Conservation (phyloP, 495 filamentous ascomycete species). For the Cudoniella acicularis region DNA sequence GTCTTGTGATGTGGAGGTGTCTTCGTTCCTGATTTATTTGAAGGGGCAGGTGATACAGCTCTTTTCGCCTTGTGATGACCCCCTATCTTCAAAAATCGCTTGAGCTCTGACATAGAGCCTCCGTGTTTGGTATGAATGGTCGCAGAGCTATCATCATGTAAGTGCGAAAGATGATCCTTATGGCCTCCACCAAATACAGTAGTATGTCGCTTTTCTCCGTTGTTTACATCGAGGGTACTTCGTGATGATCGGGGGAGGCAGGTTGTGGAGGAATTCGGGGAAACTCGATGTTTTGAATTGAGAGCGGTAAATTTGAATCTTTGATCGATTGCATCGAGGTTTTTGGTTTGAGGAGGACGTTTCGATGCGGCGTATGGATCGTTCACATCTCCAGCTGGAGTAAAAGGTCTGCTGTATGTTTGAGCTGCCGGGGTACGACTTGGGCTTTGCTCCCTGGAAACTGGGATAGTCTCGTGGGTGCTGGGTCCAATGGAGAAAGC, state of each 20-base stretch:
- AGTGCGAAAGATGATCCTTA: conserved; percentile 47
- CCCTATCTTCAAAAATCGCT: conserved; percentile 81
- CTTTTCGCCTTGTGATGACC: conserved; percentile 65
- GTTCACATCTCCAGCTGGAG: conserved; percentile 75
- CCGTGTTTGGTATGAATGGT: conserved; percentile 56
- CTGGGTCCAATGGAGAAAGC: conserved; percentile 69
- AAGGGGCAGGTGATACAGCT: conserved; percentile 54
- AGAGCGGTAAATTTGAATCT: conserved; percentile 70
- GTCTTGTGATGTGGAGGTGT: conserved; percentile 56
- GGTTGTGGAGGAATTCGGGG: conserved; percentile 40
- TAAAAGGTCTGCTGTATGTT: conserved; percentile 63
- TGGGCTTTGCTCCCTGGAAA: conserved; percentile 61
- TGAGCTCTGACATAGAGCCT: conserved; percentile 84
- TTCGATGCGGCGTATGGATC: conserved; percentile 86
- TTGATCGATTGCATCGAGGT: conserved; percentile 67
- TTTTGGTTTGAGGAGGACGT: conserved; percentile 67
- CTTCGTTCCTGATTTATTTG: conserved; percentile 47
- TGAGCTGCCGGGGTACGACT: conserved; percentile 51
- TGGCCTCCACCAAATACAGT: conserved; percentile 22
- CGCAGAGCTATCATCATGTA: conserved; percentile 44
- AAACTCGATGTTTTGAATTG: conserved; percentile 43
- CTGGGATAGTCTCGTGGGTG: conserved; percentile 50
- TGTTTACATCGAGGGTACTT: conserved; percentile 28
- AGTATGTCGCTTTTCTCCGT: conserved; percentile 18
- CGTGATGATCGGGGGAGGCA: conserved; percentile 34